Evolutionary conservation across 2,329 filamentous ascomycete species (phyloP).

Genomic region (Nemania sp.): DNA sequence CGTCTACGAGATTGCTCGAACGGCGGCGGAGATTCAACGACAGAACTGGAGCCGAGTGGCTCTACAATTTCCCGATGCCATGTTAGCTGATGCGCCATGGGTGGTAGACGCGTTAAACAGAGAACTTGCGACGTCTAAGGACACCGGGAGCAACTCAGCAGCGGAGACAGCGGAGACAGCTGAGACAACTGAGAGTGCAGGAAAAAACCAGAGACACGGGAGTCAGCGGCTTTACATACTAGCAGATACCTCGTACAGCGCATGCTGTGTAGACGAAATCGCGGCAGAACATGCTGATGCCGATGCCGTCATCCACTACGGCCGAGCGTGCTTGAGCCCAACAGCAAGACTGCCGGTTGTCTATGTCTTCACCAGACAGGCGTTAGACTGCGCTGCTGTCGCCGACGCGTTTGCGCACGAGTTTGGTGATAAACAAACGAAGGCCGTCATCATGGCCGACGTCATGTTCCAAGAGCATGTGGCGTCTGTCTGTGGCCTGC

Average conservation of each 20-base stretch:
- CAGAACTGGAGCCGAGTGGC: slow-evolving; percentile 82
- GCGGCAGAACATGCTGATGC: slow-evolving; percentile 94
- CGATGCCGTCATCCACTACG: slow-evolving; percentile 94
- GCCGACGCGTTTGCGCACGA: slow-evolving; percentile 73
- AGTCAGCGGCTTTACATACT: slow-evolving; percentile 77
- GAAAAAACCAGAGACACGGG: slow-evolving; percentile 26
- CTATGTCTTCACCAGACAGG: slow-evolving; percentile 85
- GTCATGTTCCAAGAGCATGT: slow-evolving; percentile 87
- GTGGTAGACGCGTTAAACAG: slow-evolving; percentile 74
- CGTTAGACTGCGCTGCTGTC: slow-evolving; percentile 71
- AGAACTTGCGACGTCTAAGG: slow-evolving; percentile 49
- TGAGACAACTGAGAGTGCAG: background rate
- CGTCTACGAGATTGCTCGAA: slow-evolving; percentile 88
- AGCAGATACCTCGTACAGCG: slow-evolving; percentile 95
- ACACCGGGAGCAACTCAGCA: background rate
- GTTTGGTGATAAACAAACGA: slow-evolving; percentile 73
- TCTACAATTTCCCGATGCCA: slow-evolving; percentile 94
- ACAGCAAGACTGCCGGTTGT: slow-evolving; percentile 88
- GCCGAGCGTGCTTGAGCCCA: slow-evolving; percentile 89
- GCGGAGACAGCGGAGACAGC: background rate
- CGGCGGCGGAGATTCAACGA: slow-evolving; percentile 78
- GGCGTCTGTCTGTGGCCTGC: slow-evolving; percentile 62
- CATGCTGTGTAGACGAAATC: slow-evolving; percentile 97
- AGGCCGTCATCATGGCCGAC: slow-evolving; percentile 87
- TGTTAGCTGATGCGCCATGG: slow-evolving; percentile 86